phyloP scores from a whole-genome alignment of 108 stramenopile genomes.

The Nitzschia inconspicua region DNA sequence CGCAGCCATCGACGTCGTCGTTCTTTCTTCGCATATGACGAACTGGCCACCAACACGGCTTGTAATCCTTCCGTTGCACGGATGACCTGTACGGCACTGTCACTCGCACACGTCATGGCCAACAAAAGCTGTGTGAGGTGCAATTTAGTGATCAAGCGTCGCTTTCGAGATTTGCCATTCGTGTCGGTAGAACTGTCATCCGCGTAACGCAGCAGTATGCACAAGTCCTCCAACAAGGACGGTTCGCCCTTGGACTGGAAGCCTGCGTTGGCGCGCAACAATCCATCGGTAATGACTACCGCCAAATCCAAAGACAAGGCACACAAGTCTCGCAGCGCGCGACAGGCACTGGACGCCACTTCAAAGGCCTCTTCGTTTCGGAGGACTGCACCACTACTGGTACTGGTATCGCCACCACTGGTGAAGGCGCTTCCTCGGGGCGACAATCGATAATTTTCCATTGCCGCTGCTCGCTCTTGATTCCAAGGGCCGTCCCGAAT shows the following conservation, averaged over 20 bases:
- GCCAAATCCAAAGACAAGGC: slow-evolving; percentile 62
- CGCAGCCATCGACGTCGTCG: slow-evolving; percentile 49
- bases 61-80: slow-evolving; percentile 61
- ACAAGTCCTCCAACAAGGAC: slow-evolving; percentile 46
- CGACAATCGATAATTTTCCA: background rate
- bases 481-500: slow-evolving; percentile 20
- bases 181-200: slow-evolving; percentile 24
- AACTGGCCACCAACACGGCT: slow-evolving; percentile 59
- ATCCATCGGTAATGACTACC: slow-evolving; percentile 73
- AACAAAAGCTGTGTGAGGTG: slow-evolving; percentile 75
- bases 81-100: slow-evolving; percentile 62
- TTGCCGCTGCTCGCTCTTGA: slow-evolving; percentile 5
- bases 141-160: slow-evolving; percentile 56
- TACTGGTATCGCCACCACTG: no score
- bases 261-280: slow-evolving; percentile 58
- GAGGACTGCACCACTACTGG: slow-evolving; percentile 14
- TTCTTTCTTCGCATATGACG: slow-evolving; percentile 51
- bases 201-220: slow-evolving; percentile 56
- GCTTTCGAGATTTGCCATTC: background rate
- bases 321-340: slow-evolving; percentile 74
- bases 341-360: slow-evolving; percentile 72
- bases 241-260: slow-evolving; percentile 11
- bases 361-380: slow-evolving; percentile 51
- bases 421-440: no score
- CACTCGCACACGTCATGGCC: slow-evolving; percentile 75